phyloP scores from a whole-genome alignment of 2,329 filamentous ascomycete genomes.

The Fusarium phyllophilum region DNA sequence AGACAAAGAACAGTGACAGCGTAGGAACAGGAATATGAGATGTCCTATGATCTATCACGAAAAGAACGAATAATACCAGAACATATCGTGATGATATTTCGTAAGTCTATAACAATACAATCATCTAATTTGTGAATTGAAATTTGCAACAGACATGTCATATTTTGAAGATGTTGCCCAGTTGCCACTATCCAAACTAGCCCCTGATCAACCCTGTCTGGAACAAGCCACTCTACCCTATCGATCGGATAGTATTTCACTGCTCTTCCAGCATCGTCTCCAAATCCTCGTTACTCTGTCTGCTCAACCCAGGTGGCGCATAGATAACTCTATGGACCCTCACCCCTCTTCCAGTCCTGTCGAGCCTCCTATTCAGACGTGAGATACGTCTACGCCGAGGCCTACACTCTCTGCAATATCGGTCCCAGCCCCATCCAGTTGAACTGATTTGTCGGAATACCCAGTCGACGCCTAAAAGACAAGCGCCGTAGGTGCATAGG shows the following conservation, averaged over 20 bases:
- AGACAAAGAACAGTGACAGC: not conserved
- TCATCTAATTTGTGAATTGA: not conserved
- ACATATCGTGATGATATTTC: not conserved
- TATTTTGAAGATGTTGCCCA: not conserved
- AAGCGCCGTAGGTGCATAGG: slow-evolving; percentile 6
- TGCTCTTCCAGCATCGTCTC: not conserved
- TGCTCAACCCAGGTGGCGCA: not conserved
- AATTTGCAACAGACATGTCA: not conserved
- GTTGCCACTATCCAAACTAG: not conserved
- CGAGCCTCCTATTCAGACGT: not conserved
- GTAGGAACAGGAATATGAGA: not conserved
- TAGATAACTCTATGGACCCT: not conserved
- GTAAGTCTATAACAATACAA: not conserved
- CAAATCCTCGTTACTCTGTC: not conserved
- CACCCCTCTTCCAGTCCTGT: not conserved
- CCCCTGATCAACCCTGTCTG: not conserved
- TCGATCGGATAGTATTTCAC: not conserved
- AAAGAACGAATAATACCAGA: not conserved
- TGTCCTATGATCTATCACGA: not conserved
- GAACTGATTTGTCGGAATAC: not conserved
- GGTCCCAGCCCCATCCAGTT: not conserved
- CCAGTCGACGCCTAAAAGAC: not conserved
- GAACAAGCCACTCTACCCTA: not conserved
- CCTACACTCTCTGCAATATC: slow-evolving; percentile 22
- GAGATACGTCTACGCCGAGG: not conserved